phyloP scores from a whole-genome alignment of 1,284 basidiomycete genomes.

The Wallemia ichthyophaga region DNA sequence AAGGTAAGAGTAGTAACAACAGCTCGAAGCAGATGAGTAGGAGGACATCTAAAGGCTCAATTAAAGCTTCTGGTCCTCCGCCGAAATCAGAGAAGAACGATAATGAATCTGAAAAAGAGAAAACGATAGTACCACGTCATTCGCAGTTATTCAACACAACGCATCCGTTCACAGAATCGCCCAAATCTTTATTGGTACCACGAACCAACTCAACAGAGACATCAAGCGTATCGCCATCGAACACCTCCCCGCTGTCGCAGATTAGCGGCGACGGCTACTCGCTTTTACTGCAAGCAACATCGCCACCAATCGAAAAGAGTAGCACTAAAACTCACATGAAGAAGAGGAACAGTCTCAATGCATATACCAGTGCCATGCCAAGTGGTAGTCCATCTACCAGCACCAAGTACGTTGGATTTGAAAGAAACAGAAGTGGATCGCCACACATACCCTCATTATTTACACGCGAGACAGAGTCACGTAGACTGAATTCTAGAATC shows the following conservation, averaged over 20 bases:
- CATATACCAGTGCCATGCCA: neutral
- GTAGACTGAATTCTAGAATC: neutral
- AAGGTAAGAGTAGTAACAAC: neutral
- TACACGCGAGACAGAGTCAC: neutral
- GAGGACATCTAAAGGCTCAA: neutral
- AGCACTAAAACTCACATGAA: neutral
- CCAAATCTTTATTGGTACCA: neutral
- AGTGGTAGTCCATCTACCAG: neutral
- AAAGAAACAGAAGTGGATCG: neutral
- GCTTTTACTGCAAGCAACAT: neutral
- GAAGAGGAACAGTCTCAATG: neutral
- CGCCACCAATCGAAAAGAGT: neutral
- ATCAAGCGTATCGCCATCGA: neutral
- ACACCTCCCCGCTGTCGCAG: neutral
- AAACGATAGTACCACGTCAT: neutral
- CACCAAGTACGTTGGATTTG: neutral
- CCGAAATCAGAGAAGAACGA: too few relatives aligned
- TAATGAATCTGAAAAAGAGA: too few relatives aligned
- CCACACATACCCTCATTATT: slow-evolving; percentile 4
- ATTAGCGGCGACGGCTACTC: neutral
- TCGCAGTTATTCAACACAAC: neutral
- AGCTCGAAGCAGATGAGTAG: too few relatives aligned
- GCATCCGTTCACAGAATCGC: neutral
- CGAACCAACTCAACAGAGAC: neutral
- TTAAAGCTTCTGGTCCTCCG: too few relatives aligned